These are phyloP conservation scores for Neonothopanus nambi DNA, from an alignment of 1,284 basidiomycete species.

Conservation along the genomic window DNA sequence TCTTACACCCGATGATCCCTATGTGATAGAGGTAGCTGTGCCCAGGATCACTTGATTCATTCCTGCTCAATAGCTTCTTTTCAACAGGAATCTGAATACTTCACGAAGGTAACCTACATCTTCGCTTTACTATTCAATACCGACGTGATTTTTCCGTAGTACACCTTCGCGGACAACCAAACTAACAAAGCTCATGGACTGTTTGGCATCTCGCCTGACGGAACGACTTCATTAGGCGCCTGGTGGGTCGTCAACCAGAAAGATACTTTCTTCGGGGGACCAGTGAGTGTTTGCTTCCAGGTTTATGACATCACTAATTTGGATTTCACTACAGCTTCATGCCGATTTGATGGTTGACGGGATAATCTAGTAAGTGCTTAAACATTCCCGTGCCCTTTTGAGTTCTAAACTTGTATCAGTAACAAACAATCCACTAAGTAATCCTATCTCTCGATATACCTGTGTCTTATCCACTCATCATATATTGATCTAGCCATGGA, in stretches of 20 bases:
- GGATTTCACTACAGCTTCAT: constrained; percentile 19
- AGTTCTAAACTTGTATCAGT: neutral
- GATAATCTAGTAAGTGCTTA: constrained; percentile 18
- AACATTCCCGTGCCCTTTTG: constrained; percentile 4
- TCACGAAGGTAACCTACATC: constrained; percentile 17
- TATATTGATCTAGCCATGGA: constrained; percentile 12
- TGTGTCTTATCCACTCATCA: neutral
- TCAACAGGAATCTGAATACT: constrained; percentile 28
- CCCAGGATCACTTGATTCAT: neutral
- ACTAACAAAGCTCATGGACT: constrained; percentile 25
- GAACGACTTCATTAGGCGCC: constrained; percentile 17
- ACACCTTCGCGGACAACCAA: constrained; percentile 28
- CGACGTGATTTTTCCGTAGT: constrained; percentile 17
- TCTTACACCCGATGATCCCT: constrained; percentile 14
- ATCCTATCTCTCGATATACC: neutral
- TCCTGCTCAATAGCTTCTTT: neutral
- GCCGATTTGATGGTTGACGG: constrained; percentile 31
- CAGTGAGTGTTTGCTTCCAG: constrained; percentile 14
- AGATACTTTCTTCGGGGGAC: constrained; percentile 30
- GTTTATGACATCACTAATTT: neutral
- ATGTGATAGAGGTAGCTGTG: constrained; percentile 10
- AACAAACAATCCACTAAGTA: constrained; percentile 28
- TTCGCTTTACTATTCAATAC: constrained; percentile 1
- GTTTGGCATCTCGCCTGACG: constrained; percentile 10
- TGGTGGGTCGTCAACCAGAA: constrained; percentile 32